Base-by-base conservation (phyloP, 495 filamentous ascomycete genomes). In the Podospora pseudoanserina region DNA sequence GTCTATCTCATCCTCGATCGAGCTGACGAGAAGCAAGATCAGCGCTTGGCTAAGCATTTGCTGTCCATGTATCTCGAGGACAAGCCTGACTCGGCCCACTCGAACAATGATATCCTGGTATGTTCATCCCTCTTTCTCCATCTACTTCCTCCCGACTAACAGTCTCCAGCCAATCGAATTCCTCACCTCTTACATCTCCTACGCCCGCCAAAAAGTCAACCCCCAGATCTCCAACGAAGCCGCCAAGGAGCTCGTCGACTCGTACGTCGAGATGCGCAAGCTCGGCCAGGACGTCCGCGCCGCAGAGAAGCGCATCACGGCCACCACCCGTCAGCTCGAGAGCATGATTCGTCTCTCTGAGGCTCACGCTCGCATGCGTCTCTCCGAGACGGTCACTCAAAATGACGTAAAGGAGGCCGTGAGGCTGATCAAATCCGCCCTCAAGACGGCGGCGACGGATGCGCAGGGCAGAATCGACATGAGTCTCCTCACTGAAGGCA, bases 31-130 rank as follows among this genome's bases (percentile, higher is more conserved):
- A 86, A 89, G 58, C 89, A 84, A 54, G 95, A 99, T 75, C 90
- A 94, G 66, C 87, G 92, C 30, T 79, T 99, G 58, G 96, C 95
- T 28, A 89, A 93, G 70, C 96, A 98, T 85, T 81, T 99, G 74
- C 87, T 99, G 55, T 89, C 92, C 69, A 98, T 99, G 94, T 99
- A 99, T 69, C 84, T 99, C 60, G 94, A 98, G 77, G 95, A 99
- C 76, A 88, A 85, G 39, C 95, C 95, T 5, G 89, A 96, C 49
- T 92, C 92, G 60, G 95, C 94, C n/a, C 87, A 86, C 1, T 74
- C 79, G 16, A 73, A 63, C 62, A 77, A 77, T 72, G 93, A 97
- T 73, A 88, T 96, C 70, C 76, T 97, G 71, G 92, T 95, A 86
- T 84, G 91, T 61, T 0, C 7, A 5, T 32, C 2, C 57, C 27